phyloP scores from a whole-genome alignment of 1,284 basidiomycete species.

The Boletellus dicymbophilus region DNA sequence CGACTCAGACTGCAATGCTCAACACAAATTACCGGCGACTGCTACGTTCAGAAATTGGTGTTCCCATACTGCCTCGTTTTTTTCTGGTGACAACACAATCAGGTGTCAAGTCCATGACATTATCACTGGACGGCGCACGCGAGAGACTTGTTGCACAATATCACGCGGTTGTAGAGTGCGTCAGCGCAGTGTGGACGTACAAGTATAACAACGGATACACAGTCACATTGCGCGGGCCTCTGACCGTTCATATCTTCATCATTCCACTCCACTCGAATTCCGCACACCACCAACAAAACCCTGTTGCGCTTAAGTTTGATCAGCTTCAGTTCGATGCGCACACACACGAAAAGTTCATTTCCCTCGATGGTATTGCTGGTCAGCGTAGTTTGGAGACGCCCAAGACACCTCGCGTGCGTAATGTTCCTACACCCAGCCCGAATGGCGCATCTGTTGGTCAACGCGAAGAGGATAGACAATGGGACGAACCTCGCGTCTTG shows the following conservation, averaged over 20 bases:
- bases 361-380: conserved; percentile 59
- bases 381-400: conserved; percentile 42
- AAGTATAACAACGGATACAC: conserved; percentile 74
- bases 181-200: conserved; percentile 73
- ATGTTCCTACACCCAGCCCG: conserved; percentile 41
- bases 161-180: conserved; percentile 66
- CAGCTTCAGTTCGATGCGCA: conserved; percentile 70
- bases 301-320: conserved; percentile 57
- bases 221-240: conserved; percentile 68
- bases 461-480: conserved; percentile 52
- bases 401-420: conserved; percentile 40
- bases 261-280: conserved; percentile 26
- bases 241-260: conserved; percentile 61
- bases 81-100: conserved; percentile 80
- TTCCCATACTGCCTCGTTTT: conserved; percentile 77
- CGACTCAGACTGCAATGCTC: conserved; percentile 1
- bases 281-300: conserved; percentile 22
- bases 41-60: conserved; percentile 63
- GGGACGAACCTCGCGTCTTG: conserved; percentile 59
- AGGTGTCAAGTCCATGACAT: conserved; percentile 75
- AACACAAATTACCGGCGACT: conserved; percentile 17
- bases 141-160: conserved; percentile 53
- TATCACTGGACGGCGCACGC: conserved; percentile 69
- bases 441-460: conserved; percentile 30
- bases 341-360: conserved; percentile 67